phyloP scores from a whole-genome alignment of 768 basidiomycete genomes.

The Agaricus blazei region DNA sequence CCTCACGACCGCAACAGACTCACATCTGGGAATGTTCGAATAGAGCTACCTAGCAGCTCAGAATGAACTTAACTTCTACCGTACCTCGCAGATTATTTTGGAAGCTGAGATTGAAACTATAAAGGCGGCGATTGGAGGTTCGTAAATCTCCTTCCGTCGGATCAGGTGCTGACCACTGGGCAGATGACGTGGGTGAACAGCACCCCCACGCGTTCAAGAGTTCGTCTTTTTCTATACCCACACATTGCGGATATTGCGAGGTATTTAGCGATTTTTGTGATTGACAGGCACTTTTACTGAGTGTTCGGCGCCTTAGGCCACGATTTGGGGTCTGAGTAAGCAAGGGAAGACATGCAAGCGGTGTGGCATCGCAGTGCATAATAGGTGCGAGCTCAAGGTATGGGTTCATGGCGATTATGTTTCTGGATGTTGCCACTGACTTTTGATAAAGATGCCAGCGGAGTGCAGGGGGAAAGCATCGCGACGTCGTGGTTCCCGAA shows the following conservation, averaged over 20 bases:
- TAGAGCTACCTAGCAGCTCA: conserved; percentile 61
- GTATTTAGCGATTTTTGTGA: conserved; percentile 26
- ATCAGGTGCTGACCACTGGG: background rate
- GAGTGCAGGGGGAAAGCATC: conserved; percentile 45
- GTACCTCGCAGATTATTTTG: conserved; percentile 52
- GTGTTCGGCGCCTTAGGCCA: conserved; percentile 40
- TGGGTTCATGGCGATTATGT: background rate
- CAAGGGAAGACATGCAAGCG: conserved; percentile 80
- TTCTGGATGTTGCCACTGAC: background rate
- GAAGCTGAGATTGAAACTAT: conserved; percentile 64
- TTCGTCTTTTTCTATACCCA: conserved; percentile 82
- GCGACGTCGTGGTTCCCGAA: conserved; percentile 14
- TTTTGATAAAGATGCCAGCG: conserved; percentile 58
- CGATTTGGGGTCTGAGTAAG: conserved; percentile 85
- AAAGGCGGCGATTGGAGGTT: conserved; percentile 57
- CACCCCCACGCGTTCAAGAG: conserved; percentile 79
- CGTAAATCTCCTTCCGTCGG: conserved; percentile 15
- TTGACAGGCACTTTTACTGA: background rate
- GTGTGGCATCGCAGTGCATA: conserved; percentile 76
- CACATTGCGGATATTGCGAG: conserved; percentile 79
- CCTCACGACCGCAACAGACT: background rate
- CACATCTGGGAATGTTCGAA: background rate
- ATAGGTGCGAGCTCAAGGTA: conserved; percentile 85
- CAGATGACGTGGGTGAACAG: conserved; percentile 72
- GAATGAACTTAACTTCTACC: conserved; percentile 52